These are phyloP conservation scores for Geotrichum aggregatum DNA, from an alignment of 1,139 yeast genomes.

Conservation along the genomic window DNA sequence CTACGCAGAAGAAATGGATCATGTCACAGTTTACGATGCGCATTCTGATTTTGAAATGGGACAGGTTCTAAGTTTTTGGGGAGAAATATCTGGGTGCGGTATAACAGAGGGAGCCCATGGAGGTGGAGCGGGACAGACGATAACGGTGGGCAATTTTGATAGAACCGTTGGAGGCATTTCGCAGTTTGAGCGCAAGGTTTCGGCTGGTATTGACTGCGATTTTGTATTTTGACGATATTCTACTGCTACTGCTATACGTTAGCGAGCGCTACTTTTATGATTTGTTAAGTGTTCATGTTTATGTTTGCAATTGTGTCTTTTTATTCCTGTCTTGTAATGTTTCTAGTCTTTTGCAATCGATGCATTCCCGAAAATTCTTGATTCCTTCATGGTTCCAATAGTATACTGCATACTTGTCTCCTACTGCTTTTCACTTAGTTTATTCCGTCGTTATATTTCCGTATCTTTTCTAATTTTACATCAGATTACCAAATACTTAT, in stretches of 20 bases:
- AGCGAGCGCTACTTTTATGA: neutral
- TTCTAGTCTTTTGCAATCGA: neutral
- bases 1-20: slow-evolving; percentile 61
- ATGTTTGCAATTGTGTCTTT: neutral
- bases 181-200: slow-evolving; percentile 45
- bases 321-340: neutral
- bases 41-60: slow-evolving; percentile 29
- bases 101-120: slow-evolving; percentile 46
- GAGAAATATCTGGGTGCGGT: slow-evolving; percentile 56
- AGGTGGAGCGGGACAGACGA: slow-evolving; percentile 46
- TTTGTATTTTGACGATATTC: slow-evolving; percentile 1
- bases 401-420: neutral
- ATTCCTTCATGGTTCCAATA: too few relatives aligned
- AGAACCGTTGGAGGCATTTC: slow-evolving; percentile 56
- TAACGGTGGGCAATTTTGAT: slow-evolving; percentile 55
- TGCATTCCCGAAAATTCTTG: too few relatives aligned
- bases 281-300: too few relatives aligned
- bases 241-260: neutral
- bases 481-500: slow-evolving; percentile 49
- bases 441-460: neutral
- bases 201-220: neutral
- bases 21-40: slow-evolving; percentile 48
- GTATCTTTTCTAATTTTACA: too few relatives aligned
- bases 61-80: slow-evolving; percentile 54
- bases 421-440: neutral